These are phyloP conservation scores for Withania somnifera DNA, from an alignment of 305 asterid species.

Conservation along the genomic window DNA sequence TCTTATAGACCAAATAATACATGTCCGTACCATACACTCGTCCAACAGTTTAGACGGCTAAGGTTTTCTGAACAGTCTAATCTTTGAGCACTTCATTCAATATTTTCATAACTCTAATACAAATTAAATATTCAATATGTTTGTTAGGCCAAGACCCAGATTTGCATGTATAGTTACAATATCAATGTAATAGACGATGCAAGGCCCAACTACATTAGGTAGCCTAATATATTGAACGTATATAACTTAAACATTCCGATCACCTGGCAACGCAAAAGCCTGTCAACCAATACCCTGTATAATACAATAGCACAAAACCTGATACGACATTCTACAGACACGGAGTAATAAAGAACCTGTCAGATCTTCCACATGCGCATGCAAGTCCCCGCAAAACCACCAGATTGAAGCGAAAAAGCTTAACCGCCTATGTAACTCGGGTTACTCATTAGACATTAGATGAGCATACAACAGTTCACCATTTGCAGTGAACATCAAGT, in stretches of 20 bases:
- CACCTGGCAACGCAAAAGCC: neutral
- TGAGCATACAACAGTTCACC: neutral
- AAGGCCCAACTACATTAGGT: neutral
- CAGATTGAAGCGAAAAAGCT: neutral
- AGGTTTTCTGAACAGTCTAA: neutral
- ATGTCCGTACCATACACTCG: neutral
- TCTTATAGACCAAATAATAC: neutral
- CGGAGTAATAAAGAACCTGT: neutral
- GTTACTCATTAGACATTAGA: neutral
- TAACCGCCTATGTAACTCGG: neutral
- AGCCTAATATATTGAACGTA: neutral
- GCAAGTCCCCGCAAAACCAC: neutral
- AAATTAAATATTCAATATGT: neutral
- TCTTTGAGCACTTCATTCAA: neutral
- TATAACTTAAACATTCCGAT: neutral
- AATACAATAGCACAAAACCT: neutral
- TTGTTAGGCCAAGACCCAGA: neutral
- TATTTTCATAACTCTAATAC: neutral
- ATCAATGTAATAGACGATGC: neutral
- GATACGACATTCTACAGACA: neutral
- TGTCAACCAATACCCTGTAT: neutral
- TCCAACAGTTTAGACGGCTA: neutral
- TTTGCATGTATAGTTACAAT: neutral
- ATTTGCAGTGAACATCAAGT: neutral
- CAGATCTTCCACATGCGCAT: neutral